Evolutionary conservation across 192 early-diverging fungal genomes (phyloP).

Genomic region (Rhizophagus sp.): DNA sequence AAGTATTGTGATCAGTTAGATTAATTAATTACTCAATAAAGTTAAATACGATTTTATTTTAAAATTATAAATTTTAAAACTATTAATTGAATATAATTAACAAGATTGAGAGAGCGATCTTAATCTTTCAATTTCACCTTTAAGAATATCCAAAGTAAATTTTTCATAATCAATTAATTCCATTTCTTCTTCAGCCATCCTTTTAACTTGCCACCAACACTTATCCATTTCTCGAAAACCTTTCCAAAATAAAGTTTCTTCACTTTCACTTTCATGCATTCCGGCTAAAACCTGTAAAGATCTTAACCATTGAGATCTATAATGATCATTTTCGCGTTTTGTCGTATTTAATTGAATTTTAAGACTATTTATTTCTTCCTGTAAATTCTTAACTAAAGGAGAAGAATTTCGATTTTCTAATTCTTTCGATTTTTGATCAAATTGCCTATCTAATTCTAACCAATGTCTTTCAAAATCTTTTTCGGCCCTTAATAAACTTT

Average conservation of each 20-base stretch:
- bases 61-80: background rate
- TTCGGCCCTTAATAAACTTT: slow-evolving; percentile 26
- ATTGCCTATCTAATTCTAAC: slow-evolving; percentile 31
- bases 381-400: background rate
- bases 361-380: slow-evolving; percentile 2
- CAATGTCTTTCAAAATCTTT: slow-evolving; percentile 27
- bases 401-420: background rate
- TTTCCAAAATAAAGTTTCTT: slow-evolving; percentile 10
- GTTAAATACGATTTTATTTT: background rate
- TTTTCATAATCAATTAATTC: slow-evolving; percentile 23
- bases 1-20: background rate
- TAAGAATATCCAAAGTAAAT: slow-evolving; percentile 20
- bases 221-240: slow-evolving; percentile 13
- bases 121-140: slow-evolving; percentile 22
- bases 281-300: slow-evolving; percentile 21
- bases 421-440: slow-evolving; percentile 14
- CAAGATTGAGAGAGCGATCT: background rate
- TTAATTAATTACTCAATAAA: background rate
- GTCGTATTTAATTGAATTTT: slow-evolving; percentile 9
- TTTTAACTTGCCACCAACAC: slow-evolving; percentile 26
- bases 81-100: background rate
- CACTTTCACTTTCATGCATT: background rate
- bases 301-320: slow-evolving; percentile 27
- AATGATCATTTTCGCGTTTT: background rate
- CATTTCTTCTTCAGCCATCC: slow-evolving; percentile 31